These are phyloP conservation scores for Cordyceps farinosa DNA, from an alignment of 2,329 filamentous ascomycete genomes.

Conservation along the genomic window DNA sequence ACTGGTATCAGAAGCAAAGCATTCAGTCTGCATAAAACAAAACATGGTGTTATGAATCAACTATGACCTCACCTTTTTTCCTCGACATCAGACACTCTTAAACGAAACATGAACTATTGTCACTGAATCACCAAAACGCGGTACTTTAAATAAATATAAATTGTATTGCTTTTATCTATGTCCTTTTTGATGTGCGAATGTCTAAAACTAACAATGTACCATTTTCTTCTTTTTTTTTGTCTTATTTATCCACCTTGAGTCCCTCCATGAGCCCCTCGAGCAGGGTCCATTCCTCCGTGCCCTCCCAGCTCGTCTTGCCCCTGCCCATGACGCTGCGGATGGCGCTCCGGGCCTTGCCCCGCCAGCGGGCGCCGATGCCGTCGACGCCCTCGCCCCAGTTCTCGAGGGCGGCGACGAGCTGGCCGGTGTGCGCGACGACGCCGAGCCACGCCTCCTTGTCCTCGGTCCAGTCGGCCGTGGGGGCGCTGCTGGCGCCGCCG, in stretches of 20 bases:
- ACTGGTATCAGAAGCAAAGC: not conserved
- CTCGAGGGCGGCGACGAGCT: constrained; percentile 79
- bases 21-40: not conserved
- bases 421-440: constrained; percentile 74
- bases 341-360: constrained; percentile 81
- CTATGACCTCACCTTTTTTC: not conserved
- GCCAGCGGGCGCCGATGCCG: constrained; percentile 76
- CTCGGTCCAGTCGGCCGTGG: constrained; percentile 37
- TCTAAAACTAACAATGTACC: not conserved
- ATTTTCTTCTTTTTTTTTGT: not conserved
- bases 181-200: no score
- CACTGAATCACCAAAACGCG: no score
- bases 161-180: constrained; percentile 9
- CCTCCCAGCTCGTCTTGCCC: constrained; percentile 80
- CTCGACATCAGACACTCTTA: no score
- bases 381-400: constrained; percentile 66
- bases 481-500: constrained; percentile 9
- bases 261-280: constrained; percentile 56
- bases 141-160: not conserved
- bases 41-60: not conserved
- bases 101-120: no score
- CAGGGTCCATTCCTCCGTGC: constrained; percentile 61
- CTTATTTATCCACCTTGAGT: constrained; percentile 38
- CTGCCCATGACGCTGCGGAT: constrained; percentile 79
- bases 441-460: constrained; percentile 64